Evolutionary conservation across 495 filamentous ascomycete genomes (phyloP).

Genomic region (Neurospora terricola): DNA sequence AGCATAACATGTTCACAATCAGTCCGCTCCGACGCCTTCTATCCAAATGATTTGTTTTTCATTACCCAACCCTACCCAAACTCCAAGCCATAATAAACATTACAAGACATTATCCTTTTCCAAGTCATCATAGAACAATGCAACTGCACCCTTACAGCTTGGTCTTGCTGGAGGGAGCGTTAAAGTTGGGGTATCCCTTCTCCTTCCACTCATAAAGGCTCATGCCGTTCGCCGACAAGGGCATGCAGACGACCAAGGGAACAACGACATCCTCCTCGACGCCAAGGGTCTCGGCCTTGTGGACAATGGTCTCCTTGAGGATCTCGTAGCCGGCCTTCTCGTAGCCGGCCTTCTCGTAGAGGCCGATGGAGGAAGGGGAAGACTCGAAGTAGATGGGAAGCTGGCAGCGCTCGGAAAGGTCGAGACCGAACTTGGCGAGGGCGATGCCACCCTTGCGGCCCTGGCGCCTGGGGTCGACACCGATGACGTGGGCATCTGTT

Average conservation of each 20-base stretch:
- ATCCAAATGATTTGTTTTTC: neutral
- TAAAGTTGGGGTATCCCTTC: slow-evolving; percentile 13
- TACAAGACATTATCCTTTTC: neutral
- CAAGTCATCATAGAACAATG: neutral
- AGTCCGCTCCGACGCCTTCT: neutral
- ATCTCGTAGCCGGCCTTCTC: slow-evolving; percentile 19
- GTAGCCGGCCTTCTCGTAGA: slow-evolving; percentile 23
- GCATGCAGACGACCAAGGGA: slow-evolving; percentile 22
- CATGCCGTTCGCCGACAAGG: slow-evolving; percentile 12
- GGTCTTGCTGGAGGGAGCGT: neutral
- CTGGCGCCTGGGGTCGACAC: slow-evolving; percentile 24
- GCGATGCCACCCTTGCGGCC: slow-evolving; percentile 30
- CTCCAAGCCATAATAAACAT: neutral
- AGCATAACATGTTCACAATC: neutral
- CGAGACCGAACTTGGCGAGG: slow-evolving; percentile 34
- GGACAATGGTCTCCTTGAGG: slow-evolving; percentile 21
- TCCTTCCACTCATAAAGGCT: slow-evolving; percentile 19
- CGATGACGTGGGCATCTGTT: slow-evolving; percentile 23
- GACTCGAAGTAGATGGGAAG: slow-evolving; percentile 30
- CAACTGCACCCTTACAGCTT: neutral
- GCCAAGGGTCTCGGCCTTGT: slow-evolving; percentile 20
- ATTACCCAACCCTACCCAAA: neutral
- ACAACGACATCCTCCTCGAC: slow-evolving; percentile 17
- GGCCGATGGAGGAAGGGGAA: slow-evolving; percentile 14
- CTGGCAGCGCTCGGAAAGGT: slow-evolving; percentile 25